phyloP scores from a whole-genome alignment of 108 stramenopile species.

The Conticribra guillardii region DNA sequence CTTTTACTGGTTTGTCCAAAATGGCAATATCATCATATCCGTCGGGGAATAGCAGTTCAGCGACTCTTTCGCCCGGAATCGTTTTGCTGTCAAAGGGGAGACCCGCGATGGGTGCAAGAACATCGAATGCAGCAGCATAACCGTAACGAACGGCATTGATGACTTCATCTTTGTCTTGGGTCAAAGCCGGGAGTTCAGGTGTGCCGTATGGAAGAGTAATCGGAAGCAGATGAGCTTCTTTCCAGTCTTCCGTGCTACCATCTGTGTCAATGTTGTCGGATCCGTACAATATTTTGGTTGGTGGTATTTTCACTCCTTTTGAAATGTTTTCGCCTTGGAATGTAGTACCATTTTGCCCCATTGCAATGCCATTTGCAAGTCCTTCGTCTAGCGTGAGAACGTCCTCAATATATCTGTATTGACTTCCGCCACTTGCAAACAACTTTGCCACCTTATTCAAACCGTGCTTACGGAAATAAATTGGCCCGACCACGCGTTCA shows the following conservation, averaged over 20 bases:
- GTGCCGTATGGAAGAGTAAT: constrained; percentile 41
- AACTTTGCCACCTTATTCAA: constrained; percentile 49
- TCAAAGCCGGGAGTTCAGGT: constrained; percentile 49
- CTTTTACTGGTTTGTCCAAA: constrained; percentile 41
- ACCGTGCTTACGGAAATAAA: constrained; percentile 52
- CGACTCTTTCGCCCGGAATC: constrained; percentile 45
- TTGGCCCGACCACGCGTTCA: constrained; percentile 52
- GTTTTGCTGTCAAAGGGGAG: constrained; percentile 38
- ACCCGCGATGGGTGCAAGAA: constrained; percentile 50
- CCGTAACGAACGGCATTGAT: constrained; percentile 48
- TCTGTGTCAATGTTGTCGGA: constrained; percentile 16
- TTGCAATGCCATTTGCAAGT: constrained; percentile 38
- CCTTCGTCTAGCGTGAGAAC: constrained; percentile 53
- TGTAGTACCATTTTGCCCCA: constrained; percentile 16
- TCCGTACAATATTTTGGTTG: constrained; percentile 50
- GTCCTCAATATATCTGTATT: constrained; percentile 60
- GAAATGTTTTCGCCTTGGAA: constrained; percentile 1
- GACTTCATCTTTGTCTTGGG: constrained; percentile 58
- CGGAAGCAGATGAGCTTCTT: constrained; percentile 50
- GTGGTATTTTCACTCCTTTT: constrained; percentile 50
- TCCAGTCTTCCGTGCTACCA: constrained; percentile 26
- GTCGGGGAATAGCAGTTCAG: constrained; percentile 47
- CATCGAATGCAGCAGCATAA: constrained; percentile 55
- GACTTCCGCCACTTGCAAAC: constrained; percentile 47
- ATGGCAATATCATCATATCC: constrained; percentile 48